These are phyloP conservation scores for Physocladia obscura DNA, from an alignment of 192 early-diverging fungal genomes.

Conservation along the genomic window DNA sequence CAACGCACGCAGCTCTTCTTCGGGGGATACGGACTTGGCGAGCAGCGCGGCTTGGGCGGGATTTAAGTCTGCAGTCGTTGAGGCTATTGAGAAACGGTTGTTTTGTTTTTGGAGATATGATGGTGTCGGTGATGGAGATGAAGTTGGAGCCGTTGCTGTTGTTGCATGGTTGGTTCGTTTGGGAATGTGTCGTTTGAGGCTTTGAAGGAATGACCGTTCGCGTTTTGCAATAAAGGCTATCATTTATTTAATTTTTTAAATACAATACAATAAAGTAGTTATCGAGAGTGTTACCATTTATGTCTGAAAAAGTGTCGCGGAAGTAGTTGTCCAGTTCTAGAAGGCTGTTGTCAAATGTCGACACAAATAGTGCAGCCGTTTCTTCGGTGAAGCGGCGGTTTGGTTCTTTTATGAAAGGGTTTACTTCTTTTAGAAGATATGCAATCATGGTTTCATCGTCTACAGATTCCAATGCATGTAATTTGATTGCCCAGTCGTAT, in stretches of 20 bases:
- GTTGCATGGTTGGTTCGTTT: no score
- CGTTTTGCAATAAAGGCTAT: constrained; percentile 26
- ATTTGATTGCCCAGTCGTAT: constrained; percentile 34
- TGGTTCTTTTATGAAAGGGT: constrained; percentile 30
- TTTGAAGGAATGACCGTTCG: constrained; percentile 21
- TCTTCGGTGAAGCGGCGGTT: constrained; percentile 31
- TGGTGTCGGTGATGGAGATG: background rate
- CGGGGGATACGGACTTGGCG: no score
- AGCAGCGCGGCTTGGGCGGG: no score
- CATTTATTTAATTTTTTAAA: no score
- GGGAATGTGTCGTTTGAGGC: constrained; percentile 22
- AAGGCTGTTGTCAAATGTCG: constrained; percentile 37
- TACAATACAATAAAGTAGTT: no score
- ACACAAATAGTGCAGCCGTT: constrained; percentile 37
- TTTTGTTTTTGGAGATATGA: no score
- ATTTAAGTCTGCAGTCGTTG: no score
- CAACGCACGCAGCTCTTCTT: constrained; percentile 30
- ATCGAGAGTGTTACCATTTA: no score
- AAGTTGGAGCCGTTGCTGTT: background rate
- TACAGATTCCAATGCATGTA: constrained; percentile 34
- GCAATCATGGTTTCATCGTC: constrained; percentile 33
- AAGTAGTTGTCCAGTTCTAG: constrained; percentile 32
- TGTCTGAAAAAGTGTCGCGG: constrained; percentile 10
- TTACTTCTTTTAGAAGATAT: constrained; percentile 37
- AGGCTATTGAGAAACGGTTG: no score